Base-by-base conservation (phyloP, 768 basidiomycete species). In the Cubamyces sp. region DNA sequence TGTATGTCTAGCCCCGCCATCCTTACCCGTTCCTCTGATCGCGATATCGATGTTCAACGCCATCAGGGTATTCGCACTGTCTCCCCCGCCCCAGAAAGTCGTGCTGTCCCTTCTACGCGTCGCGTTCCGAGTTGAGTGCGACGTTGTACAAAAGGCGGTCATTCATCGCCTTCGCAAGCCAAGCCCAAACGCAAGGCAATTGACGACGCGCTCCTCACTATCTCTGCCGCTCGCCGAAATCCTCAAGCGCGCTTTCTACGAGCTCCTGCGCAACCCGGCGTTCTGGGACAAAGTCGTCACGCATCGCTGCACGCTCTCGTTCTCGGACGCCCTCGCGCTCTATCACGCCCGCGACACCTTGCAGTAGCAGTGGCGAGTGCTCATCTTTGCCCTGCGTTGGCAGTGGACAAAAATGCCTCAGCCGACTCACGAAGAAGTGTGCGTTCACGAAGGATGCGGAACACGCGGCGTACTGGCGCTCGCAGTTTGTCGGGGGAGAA, bases 241-340 rank as follows among this genome's bases (percentile, higher is more conserved):
- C 18, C 64, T 75, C 5, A 74, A 76, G 53, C 69, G 73, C 43
- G 78, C 78, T 3, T 78, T 75, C 53, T 81, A 81, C 62, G 78
- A 81, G 61, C 68, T 81, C 34, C 64, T 77, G 3, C 70, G 78
- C 21, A 65, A 61, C 9, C 42, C 67, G 11, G 64, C 60, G 9
- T 73, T 75, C 53, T 73, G 70, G 21, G 72, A 74, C 51, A 18
- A 11, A 16, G 41, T 45, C 25, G 19, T 6, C 41, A 12, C 42
- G 3, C 9, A 40, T 5, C 25, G 54, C 16, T 21, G 2, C 5
- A 43, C 15, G 14, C 37, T 54, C 16, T 14, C 37, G n/a, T 12
- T 54, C 39, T 6, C 30, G 2, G 53, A 54, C 37, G 53, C 53
- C 41, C 25, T 54, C 12, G 39, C 19, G 3, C 40, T 54, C 15